These are phyloP conservation scores for Ilyonectria destructans DNA, from an alignment of 2,329 filamentous ascomycete genomes.

Conservation along the genomic window DNA sequence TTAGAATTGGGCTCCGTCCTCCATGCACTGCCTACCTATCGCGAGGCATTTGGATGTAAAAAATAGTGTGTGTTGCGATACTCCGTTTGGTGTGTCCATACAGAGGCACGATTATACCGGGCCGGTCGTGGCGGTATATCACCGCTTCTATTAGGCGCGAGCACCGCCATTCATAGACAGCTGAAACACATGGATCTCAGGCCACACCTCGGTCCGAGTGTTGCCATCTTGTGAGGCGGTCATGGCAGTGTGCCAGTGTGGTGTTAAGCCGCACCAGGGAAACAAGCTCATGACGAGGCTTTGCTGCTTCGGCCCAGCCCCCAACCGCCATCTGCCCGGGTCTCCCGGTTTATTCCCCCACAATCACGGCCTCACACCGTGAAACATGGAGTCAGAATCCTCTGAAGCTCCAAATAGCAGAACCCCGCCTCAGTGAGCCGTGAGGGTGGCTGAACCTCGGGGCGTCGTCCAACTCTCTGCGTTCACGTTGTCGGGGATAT, in stretches of 20 bases:
- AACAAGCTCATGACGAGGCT: slow-evolving; percentile 32
- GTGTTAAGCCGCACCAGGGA: slow-evolving; percentile 22
- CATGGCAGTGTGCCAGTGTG: slow-evolving; percentile 28
- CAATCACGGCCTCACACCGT: slow-evolving; percentile 27
- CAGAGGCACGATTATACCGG: slow-evolving; percentile 25
- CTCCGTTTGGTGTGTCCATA: slow-evolving; percentile 20
- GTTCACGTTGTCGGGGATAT: slow-evolving; percentile 29
- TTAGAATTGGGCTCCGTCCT: slow-evolving; percentile 11
- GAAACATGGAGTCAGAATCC: slow-evolving; percentile 36
- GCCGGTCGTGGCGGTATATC: slow-evolving; percentile 28
- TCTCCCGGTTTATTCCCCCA: slow-evolving; percentile 37
- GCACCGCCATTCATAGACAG: slow-evolving; percentile 20
- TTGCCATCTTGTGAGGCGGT: slow-evolving; percentile 29
- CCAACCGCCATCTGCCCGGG: slow-evolving; percentile 28
- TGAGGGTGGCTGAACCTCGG: slow-evolving; percentile 31
- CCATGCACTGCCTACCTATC: slow-evolving; percentile 28
- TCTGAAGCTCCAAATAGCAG: slow-evolving; percentile 35
- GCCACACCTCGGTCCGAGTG: slow-evolving; percentile 35
- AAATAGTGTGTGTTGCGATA: slow-evolving; percentile 25
- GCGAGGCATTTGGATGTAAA: slow-evolving; percentile 19
- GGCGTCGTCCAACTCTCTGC: slow-evolving; percentile 38
- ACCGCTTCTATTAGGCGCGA: slow-evolving; percentile 28
- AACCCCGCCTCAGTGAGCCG: not conserved
- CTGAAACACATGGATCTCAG: slow-evolving; percentile 38
- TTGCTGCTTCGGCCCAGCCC: slow-evolving; percentile 25